These are phyloP conservation scores for Mikania micrantha DNA, from an alignment of 129 eudicot genomes.

Conservation along the genomic window DNA sequence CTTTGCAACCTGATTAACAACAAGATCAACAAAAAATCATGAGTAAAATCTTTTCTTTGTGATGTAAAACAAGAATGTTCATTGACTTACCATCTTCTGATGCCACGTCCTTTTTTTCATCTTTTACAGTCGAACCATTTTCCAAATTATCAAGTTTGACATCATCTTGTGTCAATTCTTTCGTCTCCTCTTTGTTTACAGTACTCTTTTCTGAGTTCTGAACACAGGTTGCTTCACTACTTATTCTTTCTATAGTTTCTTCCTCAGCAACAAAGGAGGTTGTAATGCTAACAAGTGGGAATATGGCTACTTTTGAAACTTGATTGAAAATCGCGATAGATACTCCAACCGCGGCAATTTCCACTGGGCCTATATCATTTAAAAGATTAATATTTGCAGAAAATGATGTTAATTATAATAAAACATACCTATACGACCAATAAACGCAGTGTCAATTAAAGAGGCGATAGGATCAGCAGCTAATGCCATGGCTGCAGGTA, in stretches of 20 bases:
- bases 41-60: neutral
- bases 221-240: conserved; percentile 10
- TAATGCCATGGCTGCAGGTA: conserved; percentile 86
- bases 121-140: conserved; percentile 9
- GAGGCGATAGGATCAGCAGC: conserved; percentile 98
- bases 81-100: conserved; percentile 22
- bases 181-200: conserved; percentile 8
- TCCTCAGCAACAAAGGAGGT: conserved; percentile 98
- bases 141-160: conserved; percentile 32
- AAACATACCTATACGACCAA: conserved; percentile 64
- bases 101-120: conserved; percentile 7
- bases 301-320: conserved; percentile 82
- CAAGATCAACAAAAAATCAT: neutral
- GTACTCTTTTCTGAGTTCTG: conserved; percentile 3
- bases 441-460: conserved; percentile 74
- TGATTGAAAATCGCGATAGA: conserved; percentile 86
- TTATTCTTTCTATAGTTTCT: conserved; percentile 49
- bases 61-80: neutral
- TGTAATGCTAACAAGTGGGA: conserved; percentile 88
- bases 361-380: conserved; percentile 50
- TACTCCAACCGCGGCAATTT: conserved; percentile 90
- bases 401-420: neutral
- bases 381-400: neutral
- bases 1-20: conserved; percentile 52
- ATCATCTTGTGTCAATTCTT: conserved; percentile 23